Percentiles rank a stretch among this genome's conserved stretches.
Evolutionary conservation across 352 stramenopile genomes (phyloP).

Genomic region (Pythium insidiosum): DNA sequence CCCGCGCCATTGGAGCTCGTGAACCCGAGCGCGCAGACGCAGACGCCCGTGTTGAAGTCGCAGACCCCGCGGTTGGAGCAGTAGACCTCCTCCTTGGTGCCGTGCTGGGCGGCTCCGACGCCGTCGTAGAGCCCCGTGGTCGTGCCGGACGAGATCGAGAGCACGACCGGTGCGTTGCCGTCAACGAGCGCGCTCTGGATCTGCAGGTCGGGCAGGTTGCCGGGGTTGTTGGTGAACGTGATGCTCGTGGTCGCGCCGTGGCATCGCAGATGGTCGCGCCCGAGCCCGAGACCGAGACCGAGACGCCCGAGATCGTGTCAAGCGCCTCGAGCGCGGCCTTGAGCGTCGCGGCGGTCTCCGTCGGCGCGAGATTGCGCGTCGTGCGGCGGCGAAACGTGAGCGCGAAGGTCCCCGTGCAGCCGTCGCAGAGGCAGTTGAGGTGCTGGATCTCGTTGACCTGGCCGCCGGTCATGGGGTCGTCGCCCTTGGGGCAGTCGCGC

Average conservation of each 20-base stretch:
- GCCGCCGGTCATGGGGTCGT: slow-evolving; percentile 45
- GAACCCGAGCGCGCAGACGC: slow-evolving; percentile 57
- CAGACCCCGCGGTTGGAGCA: slow-evolving; percentile 84
- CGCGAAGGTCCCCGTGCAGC: slow-evolving; percentile 44
- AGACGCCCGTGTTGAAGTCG: slow-evolving; percentile 51
- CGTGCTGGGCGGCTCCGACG: slow-evolving; percentile 10
- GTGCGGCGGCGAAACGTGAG: slow-evolving; percentile 56
- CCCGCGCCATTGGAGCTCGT: slow-evolving; percentile 44
- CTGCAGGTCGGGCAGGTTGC: slow-evolving; percentile 38
- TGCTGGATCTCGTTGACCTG: slow-evolving; percentile 34
- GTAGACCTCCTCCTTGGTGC: slow-evolving; percentile 47
- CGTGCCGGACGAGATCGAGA: slow-evolving; percentile 7
- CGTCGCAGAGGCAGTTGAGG: slow-evolving; percentile 41
- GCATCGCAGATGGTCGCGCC: slow-evolving; percentile 28
- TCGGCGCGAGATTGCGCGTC: slow-evolving; percentile 40
- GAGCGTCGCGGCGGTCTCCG: slow-evolving; percentile 23
- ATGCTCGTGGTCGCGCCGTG: slow-evolving; percentile 35
- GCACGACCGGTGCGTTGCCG: slow-evolving; percentile 1
- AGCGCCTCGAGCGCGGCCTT: slow-evolving; percentile 47
- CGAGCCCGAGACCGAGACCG: slow-evolving; percentile 15
- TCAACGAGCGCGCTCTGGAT: slow-evolving; percentile 35
- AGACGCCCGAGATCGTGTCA: slow-evolving; percentile 43
- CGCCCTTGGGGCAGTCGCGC: slow-evolving; percentile 43
- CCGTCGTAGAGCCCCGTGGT: slow-evolving; percentile 3
- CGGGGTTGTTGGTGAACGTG: slow-evolving; percentile 66